A percentile compares a stretch with the other conserved stretches of the same genome.
Evolutionary conservation across 2,329 filamentous ascomycete genomes (phyloP).

Genomic region (Penicillium sp.): DNA sequence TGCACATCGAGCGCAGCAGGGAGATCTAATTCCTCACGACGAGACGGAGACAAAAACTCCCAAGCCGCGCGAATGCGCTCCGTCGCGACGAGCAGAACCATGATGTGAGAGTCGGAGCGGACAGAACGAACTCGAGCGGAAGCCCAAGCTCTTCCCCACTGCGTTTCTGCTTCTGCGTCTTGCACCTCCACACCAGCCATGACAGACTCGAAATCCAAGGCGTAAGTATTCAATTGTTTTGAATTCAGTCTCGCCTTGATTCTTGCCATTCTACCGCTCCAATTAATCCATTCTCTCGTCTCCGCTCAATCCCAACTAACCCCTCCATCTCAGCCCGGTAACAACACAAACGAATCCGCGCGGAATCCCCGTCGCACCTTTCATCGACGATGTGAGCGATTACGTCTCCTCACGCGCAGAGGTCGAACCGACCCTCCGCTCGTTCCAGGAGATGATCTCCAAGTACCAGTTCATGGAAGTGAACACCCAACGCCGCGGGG

Average conservation of each 20-base stretch:
- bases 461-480: conserved; percentile 99
- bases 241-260: too few relatives aligned
- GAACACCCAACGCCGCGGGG: conserved; percentile 77
- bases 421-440: conserved; percentile 43
- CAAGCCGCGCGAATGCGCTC: conserved; percentile 37
- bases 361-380: conserved; percentile 44
- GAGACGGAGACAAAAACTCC: conserved; percentile 29
- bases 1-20: conserved; percentile 26
- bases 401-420: conserved; percentile 44
- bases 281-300: neutral
- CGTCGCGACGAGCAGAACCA: conserved; percentile 42
- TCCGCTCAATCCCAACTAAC: conserved; percentile 10
- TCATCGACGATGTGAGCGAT: conserved; percentile 44
- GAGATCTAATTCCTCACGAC: conserved; percentile 32
- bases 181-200: conserved; percentile 22
- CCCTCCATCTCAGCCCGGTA: conserved; percentile 22
- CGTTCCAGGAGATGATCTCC: conserved; percentile 53
- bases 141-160: conserved; percentile 20
- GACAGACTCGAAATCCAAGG: conserved; percentile 28
- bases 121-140: conserved; percentile 15
- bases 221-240: conserved; percentile 23
- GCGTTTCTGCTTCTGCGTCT: conserved; percentile 22
- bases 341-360: conserved; percentile 39
- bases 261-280: neutral
- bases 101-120: conserved; percentile 15